Evolutionary conservation across 2,329 filamentous ascomycete species (phyloP).

Genomic region (Trichophyton benhamiae): DNA sequence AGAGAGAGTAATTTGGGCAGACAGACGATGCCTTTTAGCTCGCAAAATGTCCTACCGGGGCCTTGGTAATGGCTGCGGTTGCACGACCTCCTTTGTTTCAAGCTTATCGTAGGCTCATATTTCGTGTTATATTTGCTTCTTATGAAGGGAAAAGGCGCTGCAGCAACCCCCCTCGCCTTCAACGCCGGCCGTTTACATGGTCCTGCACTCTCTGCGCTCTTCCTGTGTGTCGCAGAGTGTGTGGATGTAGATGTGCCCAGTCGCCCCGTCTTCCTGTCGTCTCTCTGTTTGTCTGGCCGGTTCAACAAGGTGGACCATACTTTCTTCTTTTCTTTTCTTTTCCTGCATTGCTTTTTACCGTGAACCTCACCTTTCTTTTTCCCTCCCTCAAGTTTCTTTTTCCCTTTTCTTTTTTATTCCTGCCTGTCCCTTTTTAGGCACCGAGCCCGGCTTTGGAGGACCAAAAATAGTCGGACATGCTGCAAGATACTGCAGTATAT

Average conservation of each 20-base stretch:
- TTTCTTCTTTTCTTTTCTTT: not conserved
- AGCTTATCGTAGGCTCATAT: constrained; percentile 2
- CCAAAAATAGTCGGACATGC: constrained; percentile 3
- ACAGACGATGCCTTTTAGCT: constrained; percentile 4
- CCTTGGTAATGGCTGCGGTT: constrained; percentile 5
- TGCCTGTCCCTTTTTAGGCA: constrained; percentile 2
- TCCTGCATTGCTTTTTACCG: constrained; percentile 4
- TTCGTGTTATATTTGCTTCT: constrained; percentile 3
- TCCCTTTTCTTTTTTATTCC: not conserved
- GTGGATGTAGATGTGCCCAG: not conserved
- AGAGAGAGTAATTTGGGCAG: not conserved
- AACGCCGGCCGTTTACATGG: constrained; percentile 1
- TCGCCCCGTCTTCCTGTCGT: not conserved
- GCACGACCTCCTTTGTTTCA: constrained; percentile 6
- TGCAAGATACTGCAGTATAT: constrained; percentile 3
- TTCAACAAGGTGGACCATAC: constrained; percentile 3
- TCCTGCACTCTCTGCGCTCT: not conserved
- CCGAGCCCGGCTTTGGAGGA: constrained; percentile 1
- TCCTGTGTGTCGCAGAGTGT: not conserved
- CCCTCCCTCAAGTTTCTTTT: not conserved
- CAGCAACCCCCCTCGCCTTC: not conserved
- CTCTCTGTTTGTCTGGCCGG: not conserved
- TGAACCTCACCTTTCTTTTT: constrained; percentile 4
- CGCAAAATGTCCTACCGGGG: constrained; percentile 3
- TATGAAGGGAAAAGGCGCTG: not conserved